Percentiles rank a stretch among this genome's conserved stretches.
These are phyloP conservation scores for Claviceps sp. DNA, from an alignment of 2,329 filamentous ascomycete genomes.

Conservation along the genomic window DNA sequence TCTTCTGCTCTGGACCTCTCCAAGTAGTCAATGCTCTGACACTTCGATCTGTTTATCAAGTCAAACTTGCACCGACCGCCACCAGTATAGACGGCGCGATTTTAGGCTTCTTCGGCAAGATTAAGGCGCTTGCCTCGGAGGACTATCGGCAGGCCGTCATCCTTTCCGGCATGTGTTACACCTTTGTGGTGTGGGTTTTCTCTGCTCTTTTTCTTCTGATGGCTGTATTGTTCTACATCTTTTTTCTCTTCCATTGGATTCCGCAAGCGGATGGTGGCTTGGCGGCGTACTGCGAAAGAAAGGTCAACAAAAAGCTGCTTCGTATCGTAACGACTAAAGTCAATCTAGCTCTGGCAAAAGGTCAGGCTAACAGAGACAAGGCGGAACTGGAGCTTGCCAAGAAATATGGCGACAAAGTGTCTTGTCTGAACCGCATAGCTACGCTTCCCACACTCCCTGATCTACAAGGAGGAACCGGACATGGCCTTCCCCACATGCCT, in stretches of 20 bases:
- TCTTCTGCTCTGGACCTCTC: constrained; percentile 84
- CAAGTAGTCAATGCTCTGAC: constrained; percentile 86
- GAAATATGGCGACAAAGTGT: constrained; percentile 36
- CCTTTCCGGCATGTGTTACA: constrained; percentile 85
- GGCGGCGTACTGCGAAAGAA: constrained; percentile 76
- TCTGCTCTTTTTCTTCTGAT: constrained; percentile 62
- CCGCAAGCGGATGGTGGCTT: constrained; percentile 69
- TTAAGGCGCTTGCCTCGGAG: constrained; percentile 56
- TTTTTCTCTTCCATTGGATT: constrained; percentile 89
- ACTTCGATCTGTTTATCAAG: constrained; percentile 68
- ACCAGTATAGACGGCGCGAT: constrained; percentile 47
- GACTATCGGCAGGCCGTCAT: constrained; percentile 72
- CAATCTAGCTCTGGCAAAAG: constrained; percentile 74
- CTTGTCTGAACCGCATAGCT: constrained; percentile 40
- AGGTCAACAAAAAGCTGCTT: constrained; percentile 75
- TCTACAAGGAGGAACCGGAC: constrained; percentile 17
- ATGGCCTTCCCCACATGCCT: constrained; percentile 46
- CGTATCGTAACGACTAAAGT: constrained; percentile 78
- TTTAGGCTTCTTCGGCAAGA: constrained; percentile 70
- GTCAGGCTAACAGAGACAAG: constrained; percentile 47
- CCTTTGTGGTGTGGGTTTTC: constrained; percentile 77
- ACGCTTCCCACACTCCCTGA: constrained; percentile 51
- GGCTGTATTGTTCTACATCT: constrained; percentile 65
- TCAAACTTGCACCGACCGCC: constrained; percentile 48
- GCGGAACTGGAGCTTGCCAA: constrained; percentile 36